phyloP scores from a whole-genome alignment of 768 basidiomycete species.

The Tricholoma hemisulphureum region DNA sequence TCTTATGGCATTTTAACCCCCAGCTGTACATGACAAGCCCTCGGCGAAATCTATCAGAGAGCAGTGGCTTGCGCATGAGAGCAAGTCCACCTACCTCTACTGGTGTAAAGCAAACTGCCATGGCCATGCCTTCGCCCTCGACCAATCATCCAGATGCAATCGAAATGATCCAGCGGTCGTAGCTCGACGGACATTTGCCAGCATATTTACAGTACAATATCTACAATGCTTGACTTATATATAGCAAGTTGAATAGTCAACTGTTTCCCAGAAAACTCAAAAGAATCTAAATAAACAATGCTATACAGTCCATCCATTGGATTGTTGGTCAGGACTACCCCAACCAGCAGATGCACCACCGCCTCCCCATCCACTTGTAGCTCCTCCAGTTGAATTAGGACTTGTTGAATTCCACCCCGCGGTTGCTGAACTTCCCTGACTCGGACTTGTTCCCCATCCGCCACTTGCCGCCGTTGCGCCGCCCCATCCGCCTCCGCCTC shows the following conservation, averaged over 20 bases:
- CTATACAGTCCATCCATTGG: conserved; percentile 56
- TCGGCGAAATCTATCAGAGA: conserved; percentile 5
- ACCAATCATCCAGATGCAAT: conserved; percentile 24
- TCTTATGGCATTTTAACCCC: conserved; percentile 18
- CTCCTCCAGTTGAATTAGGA: conserved; percentile 21
- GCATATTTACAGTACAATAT: not conserved
- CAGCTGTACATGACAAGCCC: conserved; percentile 14
- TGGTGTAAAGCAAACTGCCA: conserved; percentile 13
- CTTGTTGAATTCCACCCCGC: conserved; percentile 19
- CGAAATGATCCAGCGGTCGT: conserved; percentile 28
- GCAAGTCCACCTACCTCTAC: conserved; percentile 4
- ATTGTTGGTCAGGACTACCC: conserved; percentile 47
- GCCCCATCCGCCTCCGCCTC: conserved; percentile 27
- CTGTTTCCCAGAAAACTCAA: not conserved
- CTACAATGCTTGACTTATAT: not conserved
- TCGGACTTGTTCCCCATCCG: conserved; percentile 24
- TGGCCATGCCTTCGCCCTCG: conserved; percentile 10
- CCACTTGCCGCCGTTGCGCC: conserved; percentile 24
- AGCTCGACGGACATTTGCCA: not conserved
- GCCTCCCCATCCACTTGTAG: conserved; percentile 37
- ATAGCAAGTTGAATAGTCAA: not conserved
- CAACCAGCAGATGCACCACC: conserved; percentile 40
- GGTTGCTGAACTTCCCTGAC: conserved; percentile 24
- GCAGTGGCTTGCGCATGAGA: conserved; percentile 3
- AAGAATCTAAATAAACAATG: not conserved